Conservation (phyloP, 495 filamentous ascomycete genomes). For the Astrothelium macrocarpum region DNA sequence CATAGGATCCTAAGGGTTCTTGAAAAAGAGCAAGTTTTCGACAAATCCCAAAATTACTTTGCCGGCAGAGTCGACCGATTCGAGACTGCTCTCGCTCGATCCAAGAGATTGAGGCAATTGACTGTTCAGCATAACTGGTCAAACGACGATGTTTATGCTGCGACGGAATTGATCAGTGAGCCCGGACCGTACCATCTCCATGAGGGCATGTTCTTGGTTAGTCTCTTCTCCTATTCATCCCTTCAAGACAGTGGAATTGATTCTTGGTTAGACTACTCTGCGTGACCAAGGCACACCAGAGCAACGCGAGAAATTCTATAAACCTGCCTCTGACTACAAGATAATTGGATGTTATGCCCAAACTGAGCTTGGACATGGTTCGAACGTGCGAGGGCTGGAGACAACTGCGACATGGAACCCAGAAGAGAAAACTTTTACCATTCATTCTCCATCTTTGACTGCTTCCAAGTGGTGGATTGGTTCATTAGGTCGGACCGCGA, state of each 20-base stretch:
- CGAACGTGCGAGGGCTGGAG: slow-evolving; percentile 63
- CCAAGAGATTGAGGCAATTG: slow-evolving; percentile 56
- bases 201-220: slow-evolving; percentile 54
- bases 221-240: slow-evolving; percentile 12
- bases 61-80: slow-evolving; percentile 55
- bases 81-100: slow-evolving; percentile 50
- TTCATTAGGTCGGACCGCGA: slow-evolving; percentile 59
- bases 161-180: slow-evolving; percentile 54
- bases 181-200: slow-evolving; percentile 60
- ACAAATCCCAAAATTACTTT: slow-evolving; percentile 61
- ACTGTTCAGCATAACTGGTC: slow-evolving; percentile 52
- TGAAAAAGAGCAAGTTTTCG: slow-evolving; percentile 51
- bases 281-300: slow-evolving; percentile 59
- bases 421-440: slow-evolving; percentile 56
- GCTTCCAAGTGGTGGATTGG: slow-evolving; percentile 76
- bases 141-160: slow-evolving; percentile 49
- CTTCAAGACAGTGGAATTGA: not conserved
- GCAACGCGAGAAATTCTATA: slow-evolving; percentile 58
- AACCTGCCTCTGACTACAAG: slow-evolving; percentile 53
- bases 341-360: slow-evolving; percentile 69
- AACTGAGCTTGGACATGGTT: slow-evolving; percentile 66
- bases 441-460: slow-evolving; percentile 58
- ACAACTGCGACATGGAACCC: slow-evolving; percentile 64
- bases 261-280: slow-evolving; percentile 46
- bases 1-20: slow-evolving; percentile 45